These are phyloP conservation scores for Lophiostoma macrostomum DNA, from an alignment of 495 filamentous ascomycete genomes.

Conservation along the genomic window DNA sequence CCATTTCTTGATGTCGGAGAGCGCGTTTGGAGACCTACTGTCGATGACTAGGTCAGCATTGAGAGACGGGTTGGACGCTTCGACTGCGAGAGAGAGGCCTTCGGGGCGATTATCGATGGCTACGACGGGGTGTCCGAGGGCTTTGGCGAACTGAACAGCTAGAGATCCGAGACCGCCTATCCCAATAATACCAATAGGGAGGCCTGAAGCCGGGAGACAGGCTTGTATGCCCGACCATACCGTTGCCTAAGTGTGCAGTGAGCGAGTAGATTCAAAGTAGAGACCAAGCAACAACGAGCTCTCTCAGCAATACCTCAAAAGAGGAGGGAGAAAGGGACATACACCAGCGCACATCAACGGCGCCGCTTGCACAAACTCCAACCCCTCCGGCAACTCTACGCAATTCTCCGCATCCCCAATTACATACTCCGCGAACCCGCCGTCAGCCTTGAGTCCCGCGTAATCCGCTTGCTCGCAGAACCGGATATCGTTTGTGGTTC, in stretches of 20 bases:
- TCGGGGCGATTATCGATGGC: slow-evolving; percentile 60
- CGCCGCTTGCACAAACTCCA: slow-evolving; percentile 14
- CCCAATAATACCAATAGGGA: slow-evolving; percentile 15
- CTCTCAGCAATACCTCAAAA: not conserved
- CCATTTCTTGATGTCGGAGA: slow-evolving; percentile 7
- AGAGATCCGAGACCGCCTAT: slow-evolving; percentile 66
- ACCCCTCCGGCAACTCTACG: slow-evolving; percentile 8
- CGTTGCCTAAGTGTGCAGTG: slow-evolving; percentile 2
- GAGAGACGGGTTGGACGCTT: not conserved
- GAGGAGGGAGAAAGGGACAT: slow-evolving; percentile 37
- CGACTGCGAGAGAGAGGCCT: slow-evolving; percentile 9
- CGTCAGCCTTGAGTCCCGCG: slow-evolving; percentile 35
- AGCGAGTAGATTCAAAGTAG: not conserved
- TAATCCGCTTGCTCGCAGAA: slow-evolving; percentile 23
- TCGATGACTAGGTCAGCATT: slow-evolving; percentile 18
- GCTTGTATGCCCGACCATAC: slow-evolving; percentile 8
- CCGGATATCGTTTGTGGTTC: slow-evolving; percentile 20
- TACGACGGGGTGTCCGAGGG: slow-evolving; percentile 75
- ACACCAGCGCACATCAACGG: slow-evolving; percentile 20
- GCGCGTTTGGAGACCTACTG: slow-evolving; percentile 1
- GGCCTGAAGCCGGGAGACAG: not conserved
- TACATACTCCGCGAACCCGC: slow-evolving; percentile 41
- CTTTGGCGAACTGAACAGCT: slow-evolving; percentile 79
- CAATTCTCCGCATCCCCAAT: slow-evolving; percentile 35
- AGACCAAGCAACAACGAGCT: not conserved